phyloP scores from a whole-genome alignment of 176 grass and related monocot species.

The Oryza nivara region DNA sequence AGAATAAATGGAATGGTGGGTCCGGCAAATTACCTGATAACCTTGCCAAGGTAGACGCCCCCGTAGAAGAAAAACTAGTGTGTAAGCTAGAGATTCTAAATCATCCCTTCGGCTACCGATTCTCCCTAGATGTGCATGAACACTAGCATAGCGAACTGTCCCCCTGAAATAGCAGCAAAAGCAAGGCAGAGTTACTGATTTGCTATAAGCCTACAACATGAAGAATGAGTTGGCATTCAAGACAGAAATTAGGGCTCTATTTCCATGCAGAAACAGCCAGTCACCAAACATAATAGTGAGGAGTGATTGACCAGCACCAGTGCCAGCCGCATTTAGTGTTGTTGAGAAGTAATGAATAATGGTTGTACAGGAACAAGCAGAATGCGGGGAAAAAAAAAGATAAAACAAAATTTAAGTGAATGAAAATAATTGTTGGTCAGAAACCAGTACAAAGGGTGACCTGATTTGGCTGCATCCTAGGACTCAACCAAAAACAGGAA shows the following conservation, averaged over 20 bases:
- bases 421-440: constrained; percentile 6
- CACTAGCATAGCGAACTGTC: constrained; percentile 98
- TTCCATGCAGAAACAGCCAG: neutral
- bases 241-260: neutral
- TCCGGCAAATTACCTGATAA: constrained; percentile 68
- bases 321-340: constrained; percentile 9
- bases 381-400: neutral
- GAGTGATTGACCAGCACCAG: neutral
- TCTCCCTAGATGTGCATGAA: constrained; percentile 96
- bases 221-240: constrained; percentile 30
- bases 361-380: neutral
- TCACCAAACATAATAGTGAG: constrained; percentile 15
- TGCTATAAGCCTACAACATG: constrained; percentile 2
- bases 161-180: constrained; percentile 64
- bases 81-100: constrained; percentile 98
- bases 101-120: constrained; percentile 96
- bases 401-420: constrained; percentile 3
- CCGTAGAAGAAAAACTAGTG: constrained; percentile 91
- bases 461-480: constrained; percentile 1
- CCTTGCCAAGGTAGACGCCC: constrained; percentile 99
- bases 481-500: constrained; percentile 10
- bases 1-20: neutral
- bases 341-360: constrained; percentile 26
- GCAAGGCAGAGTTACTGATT: constrained; percentile 8
- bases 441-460: constrained; percentile 3